Evolutionary conservation across 768 basidiomycete genomes (phyloP).

Genomic region (Leccinum arenicola): DNA sequence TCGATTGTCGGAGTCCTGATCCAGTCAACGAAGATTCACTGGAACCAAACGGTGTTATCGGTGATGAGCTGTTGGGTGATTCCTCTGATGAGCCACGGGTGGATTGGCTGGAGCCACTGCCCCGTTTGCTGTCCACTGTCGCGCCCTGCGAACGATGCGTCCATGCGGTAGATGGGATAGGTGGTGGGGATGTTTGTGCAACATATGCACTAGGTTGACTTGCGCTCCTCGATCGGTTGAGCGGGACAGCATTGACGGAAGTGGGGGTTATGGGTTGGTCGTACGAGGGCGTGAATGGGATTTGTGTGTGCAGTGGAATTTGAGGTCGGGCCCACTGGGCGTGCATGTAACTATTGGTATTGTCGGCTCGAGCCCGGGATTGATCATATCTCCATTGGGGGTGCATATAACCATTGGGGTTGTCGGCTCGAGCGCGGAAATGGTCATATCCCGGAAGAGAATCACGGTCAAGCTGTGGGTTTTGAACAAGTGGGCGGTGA

Average conservation of each 20-base stretch:
- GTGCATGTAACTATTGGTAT: conserved; percentile 63
- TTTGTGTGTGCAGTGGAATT: conserved; percentile 57
- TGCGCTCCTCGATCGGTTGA: conserved; percentile 67
- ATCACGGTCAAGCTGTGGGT: conserved; percentile 59
- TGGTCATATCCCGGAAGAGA: conserved; percentile 45
- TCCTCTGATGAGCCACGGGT: conserved; percentile 77
- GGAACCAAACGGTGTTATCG: conserved; percentile 87
- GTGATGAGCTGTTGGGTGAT: conserved; percentile 82
- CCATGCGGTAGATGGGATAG: conserved; percentile 55
- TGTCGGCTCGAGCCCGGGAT: conserved; percentile 71
- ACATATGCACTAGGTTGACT: conserved; percentile 76
- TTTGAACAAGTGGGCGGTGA: conserved; percentile 56
- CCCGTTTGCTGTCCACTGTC: conserved; percentile 57
- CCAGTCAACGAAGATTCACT: conserved; percentile 76
- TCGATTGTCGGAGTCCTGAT: conserved; percentile 50
- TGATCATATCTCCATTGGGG: conserved; percentile 65
- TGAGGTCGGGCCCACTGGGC: conserved; percentile 58
- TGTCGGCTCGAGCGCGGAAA: conserved; percentile 69
- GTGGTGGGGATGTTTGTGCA: conserved; percentile 48
- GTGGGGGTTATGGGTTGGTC: conserved; percentile 44
- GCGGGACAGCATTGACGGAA: conserved; percentile 28
- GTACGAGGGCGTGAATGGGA: conserved; percentile 48
- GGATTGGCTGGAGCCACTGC: conserved; percentile 82
- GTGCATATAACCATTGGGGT: conserved; percentile 59
- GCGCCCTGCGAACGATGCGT: conserved; percentile 41